Conservation (phyloP, 805 yeast genomes). For the Saturnispora quitensis region DNA sequence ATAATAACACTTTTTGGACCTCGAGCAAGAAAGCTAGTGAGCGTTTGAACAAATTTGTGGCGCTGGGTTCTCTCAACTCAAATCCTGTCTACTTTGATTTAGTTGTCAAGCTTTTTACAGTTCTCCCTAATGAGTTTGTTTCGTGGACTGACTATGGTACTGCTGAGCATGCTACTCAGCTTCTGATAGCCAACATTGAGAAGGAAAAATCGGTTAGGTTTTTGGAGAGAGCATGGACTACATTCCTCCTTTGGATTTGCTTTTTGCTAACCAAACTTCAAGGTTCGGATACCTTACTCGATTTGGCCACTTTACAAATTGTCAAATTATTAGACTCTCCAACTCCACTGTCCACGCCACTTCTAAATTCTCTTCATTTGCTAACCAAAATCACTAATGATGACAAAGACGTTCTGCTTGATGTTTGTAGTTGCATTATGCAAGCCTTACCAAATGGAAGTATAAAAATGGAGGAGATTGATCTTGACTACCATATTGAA, state of each 20-base stretch:
- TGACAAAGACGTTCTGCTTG: conserved; percentile 17
- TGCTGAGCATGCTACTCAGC: conserved; percentile 8
- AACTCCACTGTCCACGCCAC: conserved; percentile 8
- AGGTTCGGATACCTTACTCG: conserved; percentile 4
- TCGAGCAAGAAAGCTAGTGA: conserved; percentile 39
- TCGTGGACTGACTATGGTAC: conserved; percentile 7
- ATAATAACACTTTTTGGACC: conserved; percentile 44
- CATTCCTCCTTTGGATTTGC: conserved; percentile 15
- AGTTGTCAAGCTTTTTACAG: conserved; percentile 11
- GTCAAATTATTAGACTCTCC: conserved; percentile 16
- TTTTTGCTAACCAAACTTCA: conserved; percentile 1
- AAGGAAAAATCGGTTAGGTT: conserved; percentile 20
- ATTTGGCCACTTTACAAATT: conserved; percentile 10
- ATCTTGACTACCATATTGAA: conserved; percentile 4
- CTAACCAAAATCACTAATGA: conserved; percentile 13
- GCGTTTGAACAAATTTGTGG: conserved; percentile 38
- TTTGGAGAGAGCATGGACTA: conserved; percentile 22
- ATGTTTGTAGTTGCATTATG: conserved; percentile 17
- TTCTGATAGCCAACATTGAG: conserved; percentile 17
- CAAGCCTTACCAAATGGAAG: conserved; percentile 18
- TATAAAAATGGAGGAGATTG: conserved; percentile 13
- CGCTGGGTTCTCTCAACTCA: conserved; percentile 46
- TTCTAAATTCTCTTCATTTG: conserved; percentile 10
- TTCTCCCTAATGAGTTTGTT: conserved; percentile 18
- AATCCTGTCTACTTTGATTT: conserved; percentile 38